Base-by-base conservation (phyloP, 805 yeast genomes). In the Candida stauntonica region DNA sequence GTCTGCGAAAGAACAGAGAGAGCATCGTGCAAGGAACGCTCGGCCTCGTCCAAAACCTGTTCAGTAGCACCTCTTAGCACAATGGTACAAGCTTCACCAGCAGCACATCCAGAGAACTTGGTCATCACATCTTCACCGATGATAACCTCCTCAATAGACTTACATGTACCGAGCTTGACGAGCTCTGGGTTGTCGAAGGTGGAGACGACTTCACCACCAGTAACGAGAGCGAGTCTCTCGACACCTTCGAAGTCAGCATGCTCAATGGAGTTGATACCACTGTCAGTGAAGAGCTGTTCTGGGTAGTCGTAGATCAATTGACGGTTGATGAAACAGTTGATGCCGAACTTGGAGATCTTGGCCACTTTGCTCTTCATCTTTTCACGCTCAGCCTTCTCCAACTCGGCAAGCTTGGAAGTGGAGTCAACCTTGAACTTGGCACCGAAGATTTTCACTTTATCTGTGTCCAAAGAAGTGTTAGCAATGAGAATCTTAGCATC, bases 221-320 rank as follows among this genome's bases (percentile, higher is more conserved):
- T 89, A 23, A 88, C 99, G 29, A 91, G 70, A 3, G 99, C 96
- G 50, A 93, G 75, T 60, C 98, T 80, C 69, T 93, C 99, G 39
- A 93, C 86, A 56, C 98, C 99, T 57, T 86, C 98, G 54, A 93
- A 93, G 63, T 93, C 99, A 13, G 99, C 98, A 60, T 93, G 99
- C 64, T 93, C 99, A 47, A 93, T 87, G 17, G 96, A 80, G 63
- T 86, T 89, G 54, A 93, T 85, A 38, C 80, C 78, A 30, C 87
- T 65, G 51, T 91, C 99, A 5, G 95, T 75, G 57, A 93, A 86
- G 50, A 93, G 72, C 64, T 86, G 96, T 66, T 93, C 99, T 18
- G 99, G 99, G 75, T 91, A 93, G 68, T 93, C 97, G 66, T 93
- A 93, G 57, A 93, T 93, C 57, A 93, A 75, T 67, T 93, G 99